Evolutionary conservation across 306 rosid genomes (phyloP).

Genomic region (Carpinus viminea): DNA sequence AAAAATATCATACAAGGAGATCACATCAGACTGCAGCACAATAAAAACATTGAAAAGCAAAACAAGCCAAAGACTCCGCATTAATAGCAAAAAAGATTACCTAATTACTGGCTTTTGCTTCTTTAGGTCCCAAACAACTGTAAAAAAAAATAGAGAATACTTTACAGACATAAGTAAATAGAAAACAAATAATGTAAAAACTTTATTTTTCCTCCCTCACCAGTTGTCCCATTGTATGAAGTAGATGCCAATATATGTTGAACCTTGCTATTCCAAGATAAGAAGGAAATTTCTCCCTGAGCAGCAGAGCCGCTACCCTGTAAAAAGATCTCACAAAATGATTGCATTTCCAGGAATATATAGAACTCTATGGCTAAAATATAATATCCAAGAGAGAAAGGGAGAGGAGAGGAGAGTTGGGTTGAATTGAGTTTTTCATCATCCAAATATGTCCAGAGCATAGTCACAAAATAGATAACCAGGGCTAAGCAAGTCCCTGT

Average conservation of each 20-base stretch:
- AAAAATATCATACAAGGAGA: slow-evolving; percentile 22
- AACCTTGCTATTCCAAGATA: slow-evolving; percentile 99
- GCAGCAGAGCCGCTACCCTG: slow-evolving; percentile 96
- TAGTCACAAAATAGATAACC: too few relatives aligned
- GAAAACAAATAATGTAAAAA: slow-evolving; percentile 17
- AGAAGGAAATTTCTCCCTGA: slow-evolving; percentile 93
- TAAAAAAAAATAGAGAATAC: slow-evolving; percentile 18
- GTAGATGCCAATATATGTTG: slow-evolving; percentile 96
- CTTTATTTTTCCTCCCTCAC: slow-evolving; percentile 43
- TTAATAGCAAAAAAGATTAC: slow-evolving; percentile 36
- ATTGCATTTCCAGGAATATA: slow-evolving; percentile 10
- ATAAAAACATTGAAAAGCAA: background rate
- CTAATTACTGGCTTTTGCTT: slow-evolving; percentile 98
- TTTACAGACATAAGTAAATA: slow-evolving; percentile 10
- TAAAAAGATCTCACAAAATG: slow-evolving; percentile 24
- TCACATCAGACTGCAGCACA: slow-evolving; percentile 14
- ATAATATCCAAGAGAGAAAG: background rate
- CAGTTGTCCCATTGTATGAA: slow-evolving; percentile 93
- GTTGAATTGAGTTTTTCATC: background rate
- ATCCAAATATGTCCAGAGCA: background rate
- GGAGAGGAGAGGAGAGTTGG: background rate
- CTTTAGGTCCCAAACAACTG: slow-evolving; percentile 98
- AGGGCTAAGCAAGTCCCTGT: too few relatives aligned
- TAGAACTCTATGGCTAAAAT: slow-evolving; percentile 8
- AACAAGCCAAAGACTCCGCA: slow-evolving; percentile 19